Evolutionary conservation across 805 yeast species (phyloP).

Genomic region (Cyberlindnera meyerae): DNA sequence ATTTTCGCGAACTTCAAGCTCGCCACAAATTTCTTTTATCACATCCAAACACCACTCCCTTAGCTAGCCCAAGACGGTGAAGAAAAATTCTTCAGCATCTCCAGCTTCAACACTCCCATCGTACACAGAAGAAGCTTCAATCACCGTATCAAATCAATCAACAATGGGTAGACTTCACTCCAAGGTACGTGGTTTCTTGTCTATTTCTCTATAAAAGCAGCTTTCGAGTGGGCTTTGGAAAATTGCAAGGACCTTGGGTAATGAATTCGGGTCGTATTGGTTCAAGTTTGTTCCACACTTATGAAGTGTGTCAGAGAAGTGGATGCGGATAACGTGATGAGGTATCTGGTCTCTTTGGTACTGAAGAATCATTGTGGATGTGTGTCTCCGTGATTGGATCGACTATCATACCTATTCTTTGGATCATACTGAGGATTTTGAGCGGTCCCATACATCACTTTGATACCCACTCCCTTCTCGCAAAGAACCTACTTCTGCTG

Average conservation of each 20-base stretch:
- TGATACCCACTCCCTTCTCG: background rate
- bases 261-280: constrained; percentile 27
- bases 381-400: constrained; percentile 15
- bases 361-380: background rate
- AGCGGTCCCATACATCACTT: constrained; percentile 1
- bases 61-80: too few relatives aligned
- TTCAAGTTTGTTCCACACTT: constrained; percentile 9
- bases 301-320: background rate
- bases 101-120: too few relatives aligned
- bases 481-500: constrained; percentile 31
- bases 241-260: constrained; percentile 11
- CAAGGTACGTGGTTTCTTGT: constrained; percentile 59
- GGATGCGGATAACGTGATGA: background rate
- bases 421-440: constrained; percentile 1
- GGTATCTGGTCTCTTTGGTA: constrained; percentile 3
- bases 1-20: too few relatives aligned
- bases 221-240: constrained; percentile 10
- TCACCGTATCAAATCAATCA: constrained; percentile 39
- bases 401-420: constrained; percentile 2
- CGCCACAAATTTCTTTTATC: too few relatives aligned
- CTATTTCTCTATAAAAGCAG: constrained; percentile 7
- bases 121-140: too few relatives aligned
- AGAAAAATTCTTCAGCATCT: too few relatives aligned
- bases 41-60: too few relatives aligned
- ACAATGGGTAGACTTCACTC: constrained; percentile 99